phyloP scores from a whole-genome alignment of 345 rosid genomes.

The Laguncularia racemosa region DNA sequence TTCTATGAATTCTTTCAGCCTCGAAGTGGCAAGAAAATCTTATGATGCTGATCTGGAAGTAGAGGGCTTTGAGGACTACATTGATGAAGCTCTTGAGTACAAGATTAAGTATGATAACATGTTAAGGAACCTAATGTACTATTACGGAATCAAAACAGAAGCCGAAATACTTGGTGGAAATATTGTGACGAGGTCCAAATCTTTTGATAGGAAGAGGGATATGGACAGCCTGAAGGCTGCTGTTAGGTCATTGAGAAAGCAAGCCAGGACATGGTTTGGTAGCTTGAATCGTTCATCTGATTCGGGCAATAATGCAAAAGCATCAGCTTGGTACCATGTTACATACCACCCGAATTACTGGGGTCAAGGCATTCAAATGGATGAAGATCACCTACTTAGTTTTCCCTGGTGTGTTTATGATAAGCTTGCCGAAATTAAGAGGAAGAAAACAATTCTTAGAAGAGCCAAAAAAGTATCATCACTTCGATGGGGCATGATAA shows the following conservation, averaged over 20 bases:
- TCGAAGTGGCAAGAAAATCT: conserved; percentile 18
- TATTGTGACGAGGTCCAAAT: conserved; percentile 35
- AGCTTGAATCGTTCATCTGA: conserved; percentile 18
- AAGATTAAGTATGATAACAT: conserved; percentile 39
- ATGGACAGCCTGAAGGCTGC: conserved; percentile 35
- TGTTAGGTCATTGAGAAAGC: conserved; percentile 38
- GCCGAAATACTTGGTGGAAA: conserved; percentile 49
- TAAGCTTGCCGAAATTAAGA: conserved; percentile 48
- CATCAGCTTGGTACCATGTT: conserved; percentile 79
- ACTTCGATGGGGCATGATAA: too few species aligned
- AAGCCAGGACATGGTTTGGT: conserved; percentile 45
- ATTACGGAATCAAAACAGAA: conserved; percentile 47
- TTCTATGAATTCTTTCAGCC: conserved; percentile 24
- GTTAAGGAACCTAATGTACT: conserved; percentile 46
- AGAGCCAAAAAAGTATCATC: background rate
- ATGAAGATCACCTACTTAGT: conserved; percentile 56
- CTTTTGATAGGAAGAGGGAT: conserved; percentile 37
- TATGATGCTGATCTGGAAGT: conserved; percentile 55
- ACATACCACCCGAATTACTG: conserved; percentile 56
- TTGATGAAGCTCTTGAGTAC: conserved; percentile 33
- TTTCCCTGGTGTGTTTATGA: conserved; percentile 77
- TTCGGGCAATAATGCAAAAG: conserved; percentile 30
- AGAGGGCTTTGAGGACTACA: conserved; percentile 36
- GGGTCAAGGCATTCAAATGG: conserved; percentile 54
- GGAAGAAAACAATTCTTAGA: background rate